These are phyloP conservation scores for Bolboschoenoplectus hybrid DNA, from an alignment of 202 grass and related monocot species.

Conservation along the genomic window DNA sequence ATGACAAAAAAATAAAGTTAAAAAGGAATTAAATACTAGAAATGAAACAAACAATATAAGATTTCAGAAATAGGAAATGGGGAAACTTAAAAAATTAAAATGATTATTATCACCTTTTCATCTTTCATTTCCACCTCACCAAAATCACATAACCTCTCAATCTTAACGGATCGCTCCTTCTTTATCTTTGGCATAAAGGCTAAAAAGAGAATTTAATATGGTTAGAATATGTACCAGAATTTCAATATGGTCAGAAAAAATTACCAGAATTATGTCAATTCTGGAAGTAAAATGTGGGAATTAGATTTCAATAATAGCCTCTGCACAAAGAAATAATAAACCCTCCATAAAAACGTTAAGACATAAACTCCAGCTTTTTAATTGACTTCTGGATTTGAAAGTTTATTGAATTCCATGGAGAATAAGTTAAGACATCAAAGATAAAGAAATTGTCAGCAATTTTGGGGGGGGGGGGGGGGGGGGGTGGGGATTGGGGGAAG, in stretches of 20 bases:
- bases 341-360: background rate
- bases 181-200: conserved; percentile 75
- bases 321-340: background rate
- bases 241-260: background rate
- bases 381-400: background rate
- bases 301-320: background rate
- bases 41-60: conserved; percentile 15
- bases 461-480: too few species aligned
- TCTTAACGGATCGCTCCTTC: conserved; percentile 61
- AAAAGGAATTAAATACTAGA: background rate
- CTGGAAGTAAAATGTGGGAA: background rate
- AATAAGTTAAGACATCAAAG: background rate
- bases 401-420: background rate
- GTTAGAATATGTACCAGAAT: background rate
- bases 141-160: conserved; percentile 62
- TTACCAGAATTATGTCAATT: background rate
- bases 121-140: conserved; percentile 45
- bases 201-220: conserved; percentile 36
- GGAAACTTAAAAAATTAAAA: background rate
- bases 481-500: too few species aligned
- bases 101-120: conserved; percentile 47
- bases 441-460: background rate
- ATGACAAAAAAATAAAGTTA: background rate
- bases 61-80: conserved; percentile 9
- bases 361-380: background rate